Evolutionary conservation across 2,329 filamentous ascomycete genomes (phyloP), one percentile per base, ranked within the genome.

Genomic region (Cadophora gregata): DNA sequence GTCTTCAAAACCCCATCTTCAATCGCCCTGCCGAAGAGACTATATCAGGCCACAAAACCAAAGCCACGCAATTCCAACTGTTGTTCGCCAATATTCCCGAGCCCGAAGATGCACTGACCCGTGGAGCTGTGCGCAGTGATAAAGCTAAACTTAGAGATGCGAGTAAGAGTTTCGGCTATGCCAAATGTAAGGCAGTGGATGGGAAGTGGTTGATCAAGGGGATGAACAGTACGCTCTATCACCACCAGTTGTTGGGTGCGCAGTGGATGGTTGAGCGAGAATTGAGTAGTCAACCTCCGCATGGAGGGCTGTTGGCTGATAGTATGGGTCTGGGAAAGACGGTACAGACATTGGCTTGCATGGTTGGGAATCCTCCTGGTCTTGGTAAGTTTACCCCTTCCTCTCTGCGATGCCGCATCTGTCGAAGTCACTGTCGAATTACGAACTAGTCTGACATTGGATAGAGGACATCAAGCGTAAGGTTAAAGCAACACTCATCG

Each of bases 251-350:
- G 0, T 77, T 84, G 0, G 85, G 82, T 0, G 79, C 78, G 0
- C 78, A 80, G 0, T 89, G 85, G 78, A 88, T 89, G 86, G 71
- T 84, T 0, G 71, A 76, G 3, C 79, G 83, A 3, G 87, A 90
- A 72, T 77, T 80, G 4, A 77, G 68, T 0, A 10, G 25, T 0
- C 45, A 76, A 0, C 64, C 74, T 36, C 85, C 81, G 0, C 58
- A 72, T 62, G 88, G 88, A 2, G 88, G 88, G 0, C 79, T 90
- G 1, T 71, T 90, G 0, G 85, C 84, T 0, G 87, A 90, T 71
- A 83, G 83, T 29, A 89, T 90, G 86, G 88, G 88, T 0, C 75
- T 90, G 0, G 88, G 88, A 0, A 91, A 91, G 75, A 90, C 88
- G 0, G 80, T 88, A 3, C 83, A 87, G 72, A 73, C 73, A 1